These are phyloP conservation scores for Gossypium raimondii DNA, from an alignment of 345 rosid genomes.

Conservation along the genomic window DNA sequence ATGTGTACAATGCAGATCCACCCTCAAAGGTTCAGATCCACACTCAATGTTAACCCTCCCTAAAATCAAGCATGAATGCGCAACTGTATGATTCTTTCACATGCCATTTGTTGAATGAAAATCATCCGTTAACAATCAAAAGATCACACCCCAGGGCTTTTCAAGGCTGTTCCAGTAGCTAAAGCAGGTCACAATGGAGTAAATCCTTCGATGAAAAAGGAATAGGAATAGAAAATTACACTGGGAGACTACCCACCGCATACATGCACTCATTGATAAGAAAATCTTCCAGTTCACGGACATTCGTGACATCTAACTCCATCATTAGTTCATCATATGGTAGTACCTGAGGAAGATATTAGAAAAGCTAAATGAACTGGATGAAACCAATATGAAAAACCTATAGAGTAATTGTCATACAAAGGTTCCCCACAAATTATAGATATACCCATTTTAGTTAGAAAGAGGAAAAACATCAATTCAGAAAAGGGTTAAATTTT, in stretches of 20 bases:
- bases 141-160: neutral
- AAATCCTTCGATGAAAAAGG: neutral
- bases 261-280: slow-evolving; percentile 98
- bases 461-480: neutral
- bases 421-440: neutral
- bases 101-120: neutral
- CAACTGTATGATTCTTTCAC: neutral
- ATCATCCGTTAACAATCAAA: neutral
- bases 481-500: neutral
- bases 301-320: slow-evolving; percentile 85
- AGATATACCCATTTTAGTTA: neutral
- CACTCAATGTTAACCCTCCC: neutral
- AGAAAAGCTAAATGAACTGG: neutral
- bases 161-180: neutral
- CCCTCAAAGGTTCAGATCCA: neutral
- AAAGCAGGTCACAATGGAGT: neutral
- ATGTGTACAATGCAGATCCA: neutral
- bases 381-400: neutral
- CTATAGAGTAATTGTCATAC: neutral
- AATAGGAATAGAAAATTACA: slow-evolving; percentile 9
- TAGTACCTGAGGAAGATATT: slow-evolving; percentile 49
- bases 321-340: slow-evolving; percentile 83
- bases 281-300: slow-evolving; percentile 97
- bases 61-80: neutral
- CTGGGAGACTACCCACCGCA: slow-evolving; percentile 50